Evolutionary conservation across 2,329 filamentous ascomycete genomes (phyloP).

Genomic region (Fusarium scirpi): DNA sequence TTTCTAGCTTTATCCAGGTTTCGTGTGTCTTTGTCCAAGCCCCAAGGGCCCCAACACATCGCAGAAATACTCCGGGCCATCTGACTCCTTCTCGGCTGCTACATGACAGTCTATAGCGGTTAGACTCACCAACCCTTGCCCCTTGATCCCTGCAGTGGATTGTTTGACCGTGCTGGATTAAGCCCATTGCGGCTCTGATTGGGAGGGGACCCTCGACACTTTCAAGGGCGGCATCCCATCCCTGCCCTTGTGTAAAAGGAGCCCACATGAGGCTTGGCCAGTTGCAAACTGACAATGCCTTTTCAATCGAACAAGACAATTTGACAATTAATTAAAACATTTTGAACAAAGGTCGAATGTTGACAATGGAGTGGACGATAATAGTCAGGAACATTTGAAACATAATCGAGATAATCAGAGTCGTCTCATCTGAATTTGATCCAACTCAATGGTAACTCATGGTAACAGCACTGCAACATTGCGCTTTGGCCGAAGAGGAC

Average conservation of each 20-base stretch:
- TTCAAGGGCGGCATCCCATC: constrained; percentile 18
- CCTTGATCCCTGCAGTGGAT: constrained; percentile 19
- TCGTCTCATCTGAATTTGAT: constrained; percentile 7
- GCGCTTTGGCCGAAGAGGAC: not conserved
- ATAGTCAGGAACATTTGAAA: not conserved
- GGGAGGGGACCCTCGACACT: constrained; percentile 25
- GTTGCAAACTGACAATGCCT: constrained; percentile 26
- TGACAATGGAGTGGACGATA: not conserved
- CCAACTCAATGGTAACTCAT: not conserved
- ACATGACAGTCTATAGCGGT: constrained; percentile 18
- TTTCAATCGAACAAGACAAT: not conserved
- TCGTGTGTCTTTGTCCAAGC: constrained; percentile 15
- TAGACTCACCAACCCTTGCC: constrained; percentile 18
- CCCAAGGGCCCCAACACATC: constrained; percentile 13
- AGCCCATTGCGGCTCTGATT: constrained; percentile 35
- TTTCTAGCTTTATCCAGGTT: constrained; percentile 17
- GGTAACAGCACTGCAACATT: constrained; percentile 6
- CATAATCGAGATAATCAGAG: constrained; percentile 30
- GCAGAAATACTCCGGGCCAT: constrained; percentile 32
- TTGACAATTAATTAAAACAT: not conserved
- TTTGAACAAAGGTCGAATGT: not conserved
- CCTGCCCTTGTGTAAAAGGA: constrained; percentile 30
- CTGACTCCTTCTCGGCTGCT: constrained; percentile 14
- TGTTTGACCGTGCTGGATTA: constrained; percentile 37
- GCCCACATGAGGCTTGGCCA: constrained; percentile 38